phyloP scores from a whole-genome alignment of 495 filamentous ascomycete genomes.

The Halenospora varia region DNA sequence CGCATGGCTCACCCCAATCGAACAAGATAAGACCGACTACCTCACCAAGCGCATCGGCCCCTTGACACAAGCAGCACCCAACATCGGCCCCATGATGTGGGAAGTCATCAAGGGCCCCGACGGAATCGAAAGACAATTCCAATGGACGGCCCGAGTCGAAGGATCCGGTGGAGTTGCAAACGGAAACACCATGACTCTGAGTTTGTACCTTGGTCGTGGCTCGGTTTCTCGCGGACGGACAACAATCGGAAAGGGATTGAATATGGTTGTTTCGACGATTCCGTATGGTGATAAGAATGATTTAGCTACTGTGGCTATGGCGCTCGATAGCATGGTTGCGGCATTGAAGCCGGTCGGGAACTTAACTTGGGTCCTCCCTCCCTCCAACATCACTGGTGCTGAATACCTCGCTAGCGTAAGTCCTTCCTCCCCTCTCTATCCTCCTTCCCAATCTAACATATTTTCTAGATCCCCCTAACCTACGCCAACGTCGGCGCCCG shows the following conservation, averaged over 20 bases:
- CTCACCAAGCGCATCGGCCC: conserved; percentile 52
- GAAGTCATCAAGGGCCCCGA: conserved; percentile 56
- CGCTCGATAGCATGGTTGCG: conserved; percentile 55
- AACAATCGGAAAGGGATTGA: conserved; percentile 53
- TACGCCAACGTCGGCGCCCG: conserved; percentile 50
- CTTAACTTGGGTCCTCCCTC: conserved; percentile 51
- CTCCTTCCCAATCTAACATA: background rate
- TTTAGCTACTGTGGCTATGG: conserved; percentile 39
- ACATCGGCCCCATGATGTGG: conserved; percentile 61
- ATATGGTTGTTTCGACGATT: conserved; percentile 22
- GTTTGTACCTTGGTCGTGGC: conserved; percentile 63
- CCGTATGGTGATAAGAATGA: conserved; percentile 31
- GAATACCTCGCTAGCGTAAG: conserved; percentile 46
- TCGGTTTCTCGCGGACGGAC: conserved; percentile 57
- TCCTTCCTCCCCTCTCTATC: background rate
- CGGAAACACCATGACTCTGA: conserved; percentile 53
- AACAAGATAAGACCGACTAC: conserved; percentile 42
- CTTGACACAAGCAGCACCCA: conserved; percentile 65
- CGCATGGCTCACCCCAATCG: conserved; percentile 31
- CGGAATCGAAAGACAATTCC: conserved; percentile 60
- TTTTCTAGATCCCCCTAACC: conserved; percentile 25
- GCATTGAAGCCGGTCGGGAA: conserved; percentile 47
- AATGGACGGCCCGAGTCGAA: conserved; percentile 63
- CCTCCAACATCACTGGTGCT: conserved; percentile 41
- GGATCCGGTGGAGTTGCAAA: conserved; percentile 36